Base-by-base conservation (phyloP, 768 basidiomycete genomes). In the Xanthoconium stramineum region DNA sequence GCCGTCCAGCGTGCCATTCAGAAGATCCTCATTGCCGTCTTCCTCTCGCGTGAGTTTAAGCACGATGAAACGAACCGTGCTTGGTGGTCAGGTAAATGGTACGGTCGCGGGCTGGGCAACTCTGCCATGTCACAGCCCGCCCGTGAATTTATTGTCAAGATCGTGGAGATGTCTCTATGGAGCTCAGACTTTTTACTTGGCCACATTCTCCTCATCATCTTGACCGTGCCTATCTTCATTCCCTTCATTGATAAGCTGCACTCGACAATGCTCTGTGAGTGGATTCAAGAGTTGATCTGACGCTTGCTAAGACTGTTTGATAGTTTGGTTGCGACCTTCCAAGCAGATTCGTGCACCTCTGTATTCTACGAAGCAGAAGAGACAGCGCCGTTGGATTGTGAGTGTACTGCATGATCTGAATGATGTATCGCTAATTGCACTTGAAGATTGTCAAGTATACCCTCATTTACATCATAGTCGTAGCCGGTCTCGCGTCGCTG, bases 21-120 rank as follows among this genome's bases (percentile, higher is more conserved):
- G 76, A 98, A 98, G 78, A 84, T 96, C 59, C 79, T 97, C 52
- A 98, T 98, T 59, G 82, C 94, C 6, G 88, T 94, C 45, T 93
- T 95, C 82, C 81, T 98, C 45, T 92, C 94, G 28, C 88, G 97
- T 67, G 97, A 99, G 74, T 96, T 89, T 80, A 98, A 98, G 76
- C 93, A 97, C 69, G 97, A 99, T 68, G 94, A 98, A 77, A 95
- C 92, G 29, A 98, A 98, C 76, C 82, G 91, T 58, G 95, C 95
- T 2, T 98, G 96, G 96, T 99, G 97, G 97, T 94, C 95, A 17
- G 95, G 94, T 59, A 88, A 90, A 77, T 98, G 97, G 97, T 95
- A 95, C 69, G 94, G 95, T 46, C 83, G 94, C 56, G 91, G 93
- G 30, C 79, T 99, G 19, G 96, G 96, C 14, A 81, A 81, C n/a